Percentiles rank a stretch among this genome's conserved stretches.
phyloP scores from a whole-genome alignment of 495 filamentous ascomycete species.

The Hamigera avellanea region DNA sequence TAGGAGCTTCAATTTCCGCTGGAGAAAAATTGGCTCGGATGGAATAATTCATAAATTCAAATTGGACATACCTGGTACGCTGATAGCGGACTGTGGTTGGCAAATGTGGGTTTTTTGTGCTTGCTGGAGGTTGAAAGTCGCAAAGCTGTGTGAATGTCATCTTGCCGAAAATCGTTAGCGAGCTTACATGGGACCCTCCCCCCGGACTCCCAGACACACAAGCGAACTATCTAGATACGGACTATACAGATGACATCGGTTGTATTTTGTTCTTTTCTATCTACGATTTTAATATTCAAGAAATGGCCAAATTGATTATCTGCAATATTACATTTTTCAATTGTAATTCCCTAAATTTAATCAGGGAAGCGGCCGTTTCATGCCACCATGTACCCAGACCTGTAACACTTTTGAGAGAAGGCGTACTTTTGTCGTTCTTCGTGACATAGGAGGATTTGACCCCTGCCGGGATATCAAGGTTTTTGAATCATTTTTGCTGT shows the following conservation, averaged over 20 bases:
- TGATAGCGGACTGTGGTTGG: conserved; percentile 26
- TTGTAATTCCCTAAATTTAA: too few relatives aligned
- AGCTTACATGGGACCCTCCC: conserved; percentile 32
- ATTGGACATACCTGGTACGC: conserved; percentile 28
- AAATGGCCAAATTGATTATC: too few relatives aligned
- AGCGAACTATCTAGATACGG: conserved; percentile 8
- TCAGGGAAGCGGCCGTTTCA: neutral
- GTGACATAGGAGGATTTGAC: conserved; percentile 2
- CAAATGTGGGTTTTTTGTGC: conserved; percentile 28
- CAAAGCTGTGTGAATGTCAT: conserved; percentile 34
- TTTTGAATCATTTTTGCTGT: conserved; percentile 39
- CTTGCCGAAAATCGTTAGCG: conserved; percentile 39
- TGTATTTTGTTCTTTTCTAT: too few relatives aligned
- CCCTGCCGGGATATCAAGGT: conserved; percentile 37
- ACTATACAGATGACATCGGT: too few relatives aligned
- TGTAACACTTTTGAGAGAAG: neutral
- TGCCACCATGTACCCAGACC: neutral
- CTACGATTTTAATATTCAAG: too few relatives aligned
- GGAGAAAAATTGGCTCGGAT: neutral
- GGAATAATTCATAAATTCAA: conserved; percentile 5
- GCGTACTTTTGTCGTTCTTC: neutral
- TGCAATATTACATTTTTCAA: too few relatives aligned
- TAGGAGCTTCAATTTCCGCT: conserved; percentile 3
- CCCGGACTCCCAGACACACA: conserved; percentile 21
- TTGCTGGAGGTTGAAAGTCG: conserved; percentile 27